Conservation (phyloP, 23 red algal species). For the Gracilaria vermiculophylla region DNA sequence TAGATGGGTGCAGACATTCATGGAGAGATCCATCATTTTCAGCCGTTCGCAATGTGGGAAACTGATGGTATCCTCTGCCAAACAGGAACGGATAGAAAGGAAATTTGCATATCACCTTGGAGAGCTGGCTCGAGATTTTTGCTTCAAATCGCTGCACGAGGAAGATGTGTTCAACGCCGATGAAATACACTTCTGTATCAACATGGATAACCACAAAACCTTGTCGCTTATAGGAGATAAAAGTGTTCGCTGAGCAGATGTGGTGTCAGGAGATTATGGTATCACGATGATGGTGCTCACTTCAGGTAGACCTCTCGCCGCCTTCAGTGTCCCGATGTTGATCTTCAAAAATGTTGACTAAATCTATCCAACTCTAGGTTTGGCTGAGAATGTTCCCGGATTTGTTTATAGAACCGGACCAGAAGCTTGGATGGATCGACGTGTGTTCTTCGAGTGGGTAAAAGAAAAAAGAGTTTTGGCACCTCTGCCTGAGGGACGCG, state of each 20-base stretch:
- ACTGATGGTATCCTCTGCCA: not conserved
- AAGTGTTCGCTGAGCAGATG: slow-evolving; percentile 13
- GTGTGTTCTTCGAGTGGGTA: not conserved
- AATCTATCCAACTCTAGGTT: slow-evolving; percentile 5
- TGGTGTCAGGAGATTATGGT: not conserved
- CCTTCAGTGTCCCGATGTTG: not conserved
- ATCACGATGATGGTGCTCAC: slow-evolving; percentile 13
- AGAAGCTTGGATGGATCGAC: slow-evolving; percentile 2
- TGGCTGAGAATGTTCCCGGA: not conserved
- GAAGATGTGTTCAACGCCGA: slow-evolving; percentile 22
- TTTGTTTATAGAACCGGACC: not conserved
- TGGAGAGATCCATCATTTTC: not conserved
- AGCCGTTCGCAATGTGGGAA: slow-evolving; percentile 3
- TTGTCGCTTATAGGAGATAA: not conserved
- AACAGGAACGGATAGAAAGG: slow-evolving; percentile 9
- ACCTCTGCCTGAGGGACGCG: not conserved
- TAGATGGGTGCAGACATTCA: not conserved
- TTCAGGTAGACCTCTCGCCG: not conserved
- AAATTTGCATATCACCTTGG: slow-evolving; percentile 14
- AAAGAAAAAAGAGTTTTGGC: not conserved
- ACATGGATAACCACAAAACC: slow-evolving; percentile 21
- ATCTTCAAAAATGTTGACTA: slow-evolving; percentile 7
- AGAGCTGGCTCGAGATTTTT: not conserved
- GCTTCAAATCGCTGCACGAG: not conserved
- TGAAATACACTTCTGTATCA: slow-evolving; percentile 29